These are phyloP conservation scores for Quercus dentata DNA, from an alignment of 306 rosid species.

Conservation along the genomic window DNA sequence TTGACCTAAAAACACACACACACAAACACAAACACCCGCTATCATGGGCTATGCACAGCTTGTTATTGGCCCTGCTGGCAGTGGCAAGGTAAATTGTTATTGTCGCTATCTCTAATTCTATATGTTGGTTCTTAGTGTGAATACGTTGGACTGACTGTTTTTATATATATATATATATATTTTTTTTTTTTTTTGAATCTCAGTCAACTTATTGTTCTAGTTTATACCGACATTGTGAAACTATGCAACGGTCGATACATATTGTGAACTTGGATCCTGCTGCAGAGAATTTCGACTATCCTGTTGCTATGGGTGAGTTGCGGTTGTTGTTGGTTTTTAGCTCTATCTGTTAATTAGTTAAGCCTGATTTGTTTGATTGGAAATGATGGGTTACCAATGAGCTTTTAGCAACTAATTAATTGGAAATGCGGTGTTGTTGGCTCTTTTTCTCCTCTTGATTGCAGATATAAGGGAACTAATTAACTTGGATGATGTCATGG, in stretches of 20 bases:
- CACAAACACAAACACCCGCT: background rate
- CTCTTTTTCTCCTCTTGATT: conserved; percentile 4
- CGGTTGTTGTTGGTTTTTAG: background rate
- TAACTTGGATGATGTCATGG: conserved; percentile 95
- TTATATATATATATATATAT: no score
- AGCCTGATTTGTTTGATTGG: background rate
- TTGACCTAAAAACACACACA: no score
- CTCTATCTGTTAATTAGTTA: background rate
- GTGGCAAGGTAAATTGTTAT: conserved; percentile 57
- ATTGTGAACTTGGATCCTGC: conserved; percentile 92
- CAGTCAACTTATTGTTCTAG: conserved; percentile 89
- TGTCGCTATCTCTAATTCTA: background rate
- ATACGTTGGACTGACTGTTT: background rate
- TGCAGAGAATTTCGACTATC: conserved; percentile 93
- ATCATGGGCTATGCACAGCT: conserved; percentile 67
- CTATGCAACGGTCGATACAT: conserved; percentile 47
- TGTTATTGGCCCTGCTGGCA: conserved; percentile 73
- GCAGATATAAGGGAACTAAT: conserved; percentile 91
- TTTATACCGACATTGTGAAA: conserved; percentile 60
- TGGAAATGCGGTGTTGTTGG: no score
- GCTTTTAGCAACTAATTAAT: no score
- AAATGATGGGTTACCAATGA: no score
- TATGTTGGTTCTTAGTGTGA: background rate
- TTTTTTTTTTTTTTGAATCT: background rate
- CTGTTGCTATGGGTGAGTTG: conserved; percentile 76